These are phyloP conservation scores for Alternaria brassicicola DNA, from an alignment of 2,329 filamentous ascomycete species.

Conservation along the genomic window DNA sequence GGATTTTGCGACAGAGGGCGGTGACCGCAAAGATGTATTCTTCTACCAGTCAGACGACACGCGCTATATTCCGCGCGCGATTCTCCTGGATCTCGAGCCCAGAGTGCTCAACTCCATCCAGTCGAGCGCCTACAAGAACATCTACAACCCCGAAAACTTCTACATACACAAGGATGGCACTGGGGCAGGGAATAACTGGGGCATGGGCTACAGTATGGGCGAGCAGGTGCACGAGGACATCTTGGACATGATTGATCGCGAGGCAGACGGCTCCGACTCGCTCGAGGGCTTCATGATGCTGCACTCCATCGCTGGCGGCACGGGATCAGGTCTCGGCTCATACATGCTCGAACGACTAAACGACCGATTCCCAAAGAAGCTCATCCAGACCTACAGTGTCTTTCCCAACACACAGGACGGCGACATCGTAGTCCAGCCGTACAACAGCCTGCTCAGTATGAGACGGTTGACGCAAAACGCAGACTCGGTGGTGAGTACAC, in stretches of 20 bases:
- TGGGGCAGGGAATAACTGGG: slow-evolving; percentile 98
- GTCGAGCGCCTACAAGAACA: slow-evolving; percentile 92
- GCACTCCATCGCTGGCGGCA: slow-evolving; percentile 96
- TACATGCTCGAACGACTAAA: slow-evolving; percentile 95
- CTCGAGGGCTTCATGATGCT: slow-evolving; percentile 99
- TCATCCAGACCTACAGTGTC: slow-evolving; percentile 98
- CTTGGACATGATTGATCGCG: slow-evolving; percentile 98
- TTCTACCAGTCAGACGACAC: slow-evolving; percentile 99
- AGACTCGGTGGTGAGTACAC: slow-evolving; percentile 76
- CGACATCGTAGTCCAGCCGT: slow-evolving; percentile 96
- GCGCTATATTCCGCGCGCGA: slow-evolving; percentile 94
- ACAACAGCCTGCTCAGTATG: slow-evolving; percentile 95
- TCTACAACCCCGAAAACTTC: slow-evolving; percentile 99
- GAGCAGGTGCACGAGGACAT: slow-evolving; percentile 94
- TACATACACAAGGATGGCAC: slow-evolving; percentile 93
- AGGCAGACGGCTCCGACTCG: slow-evolving; percentile 97
- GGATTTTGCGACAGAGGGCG: slow-evolving; percentile 96
- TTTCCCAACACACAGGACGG: slow-evolving; percentile 91
- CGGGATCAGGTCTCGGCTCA: slow-evolving; percentile 92
- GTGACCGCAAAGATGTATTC: slow-evolving; percentile 98
- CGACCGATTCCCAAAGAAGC: slow-evolving; percentile 97
- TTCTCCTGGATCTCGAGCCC: slow-evolving; percentile 93
- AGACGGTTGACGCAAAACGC: slow-evolving; percentile 91
- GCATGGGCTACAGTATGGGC: slow-evolving; percentile 90
- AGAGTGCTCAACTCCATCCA: slow-evolving; percentile 92